Percentiles rank a stretch among this genome's conserved stretches.
Evolutionary conservation across 805 yeast genomes (phyloP).

Genomic region (Candida alai): DNA sequence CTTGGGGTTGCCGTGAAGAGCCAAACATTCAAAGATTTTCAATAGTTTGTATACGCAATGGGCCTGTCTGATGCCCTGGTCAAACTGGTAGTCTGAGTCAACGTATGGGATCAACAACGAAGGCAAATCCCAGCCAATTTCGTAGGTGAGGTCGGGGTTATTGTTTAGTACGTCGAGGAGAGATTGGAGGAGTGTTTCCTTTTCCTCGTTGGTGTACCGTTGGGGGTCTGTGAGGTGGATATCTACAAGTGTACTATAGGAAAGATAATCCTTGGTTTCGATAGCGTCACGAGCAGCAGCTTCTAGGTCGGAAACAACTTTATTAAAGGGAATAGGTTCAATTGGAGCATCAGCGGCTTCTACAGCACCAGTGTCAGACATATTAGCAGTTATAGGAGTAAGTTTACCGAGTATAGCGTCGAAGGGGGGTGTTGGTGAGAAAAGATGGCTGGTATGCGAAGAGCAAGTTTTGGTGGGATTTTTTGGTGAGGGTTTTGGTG

Average conservation of each 20-base stretch:
- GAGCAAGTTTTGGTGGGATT: not conserved
- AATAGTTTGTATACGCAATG: slow-evolving; percentile 38
- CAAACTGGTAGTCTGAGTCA: slow-evolving; percentile 30
- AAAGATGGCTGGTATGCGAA: not conserved
- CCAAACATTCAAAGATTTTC: slow-evolving; percentile 57
- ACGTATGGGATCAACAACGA: slow-evolving; percentile 55
- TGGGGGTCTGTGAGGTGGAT: slow-evolving; percentile 48
- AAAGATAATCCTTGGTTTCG: slow-evolving; percentile 56
- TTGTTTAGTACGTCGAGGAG: slow-evolving; percentile 41
- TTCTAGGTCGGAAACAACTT: slow-evolving; percentile 24
- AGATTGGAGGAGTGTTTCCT: slow-evolving; percentile 42
- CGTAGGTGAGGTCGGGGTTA: slow-evolving; percentile 50
- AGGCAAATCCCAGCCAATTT: slow-evolving; percentile 94
- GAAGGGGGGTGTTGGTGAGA: not conserved
- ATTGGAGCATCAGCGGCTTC: slow-evolving; percentile 14
- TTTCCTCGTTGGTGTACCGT: slow-evolving; percentile 47
- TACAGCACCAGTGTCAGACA: slow-evolving; percentile 17
- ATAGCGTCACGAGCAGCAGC: slow-evolving; percentile 32
- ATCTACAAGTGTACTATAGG: slow-evolving; percentile 73
- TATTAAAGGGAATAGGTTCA: slow-evolving; percentile 22
- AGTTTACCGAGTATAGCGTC: too few relatives aligned
- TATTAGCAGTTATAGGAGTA: slow-evolving; percentile 3
- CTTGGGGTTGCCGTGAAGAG: slow-evolving; percentile 72
- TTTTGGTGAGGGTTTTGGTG: not conserved
- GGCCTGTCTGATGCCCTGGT: slow-evolving; percentile 28